Base-by-base conservation (phyloP, 2,329 filamentous ascomycete species). In the Coniochaeta prunicola region DNA sequence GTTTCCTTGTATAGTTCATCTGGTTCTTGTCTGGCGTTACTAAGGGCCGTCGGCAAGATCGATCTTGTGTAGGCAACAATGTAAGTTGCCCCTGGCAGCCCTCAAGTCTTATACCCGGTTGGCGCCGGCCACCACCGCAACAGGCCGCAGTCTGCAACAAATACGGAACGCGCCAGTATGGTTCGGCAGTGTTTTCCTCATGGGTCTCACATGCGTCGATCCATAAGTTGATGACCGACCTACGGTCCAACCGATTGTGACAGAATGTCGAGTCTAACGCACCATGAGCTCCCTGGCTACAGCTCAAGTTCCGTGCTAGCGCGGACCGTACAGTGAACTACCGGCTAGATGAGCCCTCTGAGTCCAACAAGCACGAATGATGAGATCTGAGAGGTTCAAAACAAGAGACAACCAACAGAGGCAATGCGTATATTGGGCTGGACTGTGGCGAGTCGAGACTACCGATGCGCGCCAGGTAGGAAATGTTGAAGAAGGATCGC, bases 1-100 rank as follows among this genome's bases (percentile, higher is more conserved):
- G 69, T 58, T 72, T 74, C 58, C 71, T 69, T 59, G 70, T 74
- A 53, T 71, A 73, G 61, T 72, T 72, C 70, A 73, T 50, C 45
- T 50, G 45, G 45, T 50, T 17, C n/a, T 50, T 50, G 45, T 50
- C 4, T 50, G 21, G 45, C 24, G 21, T 50, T 50, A 28, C 45
- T 50, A 50, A 50, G 45, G 30, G 12, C 71, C 26, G 42, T 48
- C 21, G 45, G 13, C 45, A n/a, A 19, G 12, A 34, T 19, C 28
- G 33, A 53, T 45, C 28, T 15, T 38, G 24, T 12, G 45, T 50
- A 50, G 13, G 24, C 9, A 30, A 50, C 30, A 30, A 15, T n/a
- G 34, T 34, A 45, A 31, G 56, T 24, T 28, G 56, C 56, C 19
- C 24, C 57, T 50, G n/a, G 45, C 26, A 13, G 19, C 2, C 26